Evolutionary conservation across 2,329 filamentous ascomycete species (phyloP).

Genomic region (Penicillium sp.): DNA sequence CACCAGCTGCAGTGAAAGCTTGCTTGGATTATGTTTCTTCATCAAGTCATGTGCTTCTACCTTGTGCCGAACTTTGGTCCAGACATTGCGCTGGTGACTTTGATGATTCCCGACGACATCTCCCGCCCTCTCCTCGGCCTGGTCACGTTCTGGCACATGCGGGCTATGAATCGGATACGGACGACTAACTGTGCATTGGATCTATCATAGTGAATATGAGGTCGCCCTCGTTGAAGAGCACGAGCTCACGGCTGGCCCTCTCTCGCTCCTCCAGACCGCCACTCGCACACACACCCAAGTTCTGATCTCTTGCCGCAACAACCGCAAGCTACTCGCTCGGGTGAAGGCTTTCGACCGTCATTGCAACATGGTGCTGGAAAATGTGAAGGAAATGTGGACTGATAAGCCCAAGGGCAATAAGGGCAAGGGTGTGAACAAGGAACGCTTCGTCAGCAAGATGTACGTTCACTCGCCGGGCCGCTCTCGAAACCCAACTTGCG

Average conservation of each 20-base stretch:
- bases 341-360: constrained; percentile 98
- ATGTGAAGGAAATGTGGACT: constrained; percentile 99
- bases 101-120: constrained; percentile 6
- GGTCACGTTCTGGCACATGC: constrained; percentile 15
- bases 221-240: constrained; percentile 74
- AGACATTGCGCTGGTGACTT: too few relatives aligned
- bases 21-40: background rate
- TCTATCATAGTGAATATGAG: constrained; percentile 69
- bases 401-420: constrained; percentile 82
- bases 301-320: constrained; percentile 95
- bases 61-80: too few relatives aligned
- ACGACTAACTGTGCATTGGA: constrained; percentile 19
- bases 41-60: too few relatives aligned
- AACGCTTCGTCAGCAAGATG: constrained; percentile 98
- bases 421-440: constrained; percentile 96
- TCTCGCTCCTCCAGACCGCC: constrained; percentile 94
- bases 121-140: constrained; percentile 3
- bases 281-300: constrained; percentile 93
- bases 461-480: constrained; percentile 41
- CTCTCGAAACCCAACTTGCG: too few relatives aligned
- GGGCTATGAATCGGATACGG: constrained; percentile 2
- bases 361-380: constrained; percentile 98
- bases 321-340: constrained; percentile 91
- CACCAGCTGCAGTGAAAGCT: background rate
- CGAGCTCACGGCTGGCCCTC: constrained; percentile 70